Evolutionary conservation across 768 basidiomycete species (phyloP).

Genomic region (Amanita brunnescens): DNA sequence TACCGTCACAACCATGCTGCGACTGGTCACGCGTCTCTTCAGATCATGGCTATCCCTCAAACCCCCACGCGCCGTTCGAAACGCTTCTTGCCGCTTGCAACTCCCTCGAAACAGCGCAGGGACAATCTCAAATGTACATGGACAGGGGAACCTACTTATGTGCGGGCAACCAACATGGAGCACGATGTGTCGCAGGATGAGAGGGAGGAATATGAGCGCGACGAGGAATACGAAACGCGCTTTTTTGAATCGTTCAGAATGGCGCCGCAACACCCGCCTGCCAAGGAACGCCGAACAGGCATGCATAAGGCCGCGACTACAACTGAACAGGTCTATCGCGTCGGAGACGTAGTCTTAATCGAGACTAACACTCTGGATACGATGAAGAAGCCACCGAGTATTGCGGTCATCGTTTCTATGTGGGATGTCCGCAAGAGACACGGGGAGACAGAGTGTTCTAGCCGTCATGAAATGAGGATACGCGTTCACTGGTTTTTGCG

Average conservation of each 20-base stretch:
- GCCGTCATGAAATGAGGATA: conserved; percentile 37
- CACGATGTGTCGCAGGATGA: conserved; percentile 20
- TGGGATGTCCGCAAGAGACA: conserved; percentile 42
- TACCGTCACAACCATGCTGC: background rate
- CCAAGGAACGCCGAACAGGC: conserved; percentile 16
- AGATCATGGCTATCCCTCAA: conserved; percentile 10
- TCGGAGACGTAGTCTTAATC: conserved; percentile 66
- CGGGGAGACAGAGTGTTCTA: conserved; percentile 15
- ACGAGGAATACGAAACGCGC: conserved; percentile 21
- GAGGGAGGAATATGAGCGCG: conserved; percentile 13
- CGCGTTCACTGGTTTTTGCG: conserved; percentile 72
- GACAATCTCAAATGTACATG: conserved; percentile 15
- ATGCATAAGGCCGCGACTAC: conserved; percentile 12
- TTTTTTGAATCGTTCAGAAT: conserved; percentile 28
- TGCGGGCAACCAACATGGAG: conserved; percentile 17
- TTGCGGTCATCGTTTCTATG: conserved; percentile 64
- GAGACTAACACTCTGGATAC: conserved; percentile 35
- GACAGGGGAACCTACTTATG: conserved; percentile 18
- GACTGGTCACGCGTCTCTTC: background rate
- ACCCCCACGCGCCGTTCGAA: conserved; percentile 24
- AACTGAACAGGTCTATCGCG: conserved; percentile 26
- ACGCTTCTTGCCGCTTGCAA: conserved; percentile 22
- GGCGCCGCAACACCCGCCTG: conserved; percentile 19
- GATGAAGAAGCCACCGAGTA: conserved; percentile 40
- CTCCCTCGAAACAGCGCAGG: conserved; percentile 13